A percentile compares a stretch with the other conserved stretches of the same genome.
Conservation (phyloP, 345 rosid genomes). For the Bruguiera gymnorhiza region DNA sequence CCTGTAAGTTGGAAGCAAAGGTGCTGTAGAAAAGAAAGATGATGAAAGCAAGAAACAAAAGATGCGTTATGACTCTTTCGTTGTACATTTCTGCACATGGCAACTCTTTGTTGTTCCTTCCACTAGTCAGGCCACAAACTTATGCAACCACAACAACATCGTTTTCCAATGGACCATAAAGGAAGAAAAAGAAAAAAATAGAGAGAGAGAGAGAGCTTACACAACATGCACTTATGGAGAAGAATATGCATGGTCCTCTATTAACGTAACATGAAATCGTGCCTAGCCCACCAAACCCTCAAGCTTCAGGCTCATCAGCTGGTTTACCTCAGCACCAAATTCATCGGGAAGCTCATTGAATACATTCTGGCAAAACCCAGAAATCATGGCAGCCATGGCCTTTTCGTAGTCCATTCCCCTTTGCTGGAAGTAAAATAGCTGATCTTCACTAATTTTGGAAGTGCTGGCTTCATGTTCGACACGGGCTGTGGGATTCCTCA, state of each 20-base stretch:
- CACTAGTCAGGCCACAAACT: too few relatives aligned
- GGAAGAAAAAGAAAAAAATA: too few relatives aligned
- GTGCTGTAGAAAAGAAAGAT: too few relatives aligned
- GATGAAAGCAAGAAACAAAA: too few relatives aligned
- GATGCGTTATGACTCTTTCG: too few relatives aligned
- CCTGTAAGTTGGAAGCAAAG: too few relatives aligned
- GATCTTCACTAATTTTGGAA: constrained; percentile 89
- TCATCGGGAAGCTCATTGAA: constrained; percentile 93
- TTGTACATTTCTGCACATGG: too few relatives aligned
- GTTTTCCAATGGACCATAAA: too few relatives aligned
- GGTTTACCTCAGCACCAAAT: constrained; percentile 86
- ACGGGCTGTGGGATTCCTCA: constrained; percentile 80
- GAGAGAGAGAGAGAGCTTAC: background rate
- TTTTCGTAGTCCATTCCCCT: constrained; percentile 91
- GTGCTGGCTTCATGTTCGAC: constrained; percentile 98
- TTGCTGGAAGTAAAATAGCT: constrained; percentile 95
- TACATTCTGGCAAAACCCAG: constrained; percentile 84
- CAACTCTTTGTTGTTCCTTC: too few relatives aligned
- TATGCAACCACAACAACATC: too few relatives aligned
- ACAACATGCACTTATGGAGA: background rate
- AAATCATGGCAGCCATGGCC: constrained; percentile 96
- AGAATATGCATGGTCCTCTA: background rate
- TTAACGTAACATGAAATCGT: background rate
- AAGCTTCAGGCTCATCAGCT: constrained; percentile 89
- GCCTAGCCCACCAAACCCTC: constrained; percentile 89